Percentiles rank a stretch among this genome's conserved stretches.
Conservation (phyloP, 768 basidiomycete species). For the Lentinula raphanica region DNA sequence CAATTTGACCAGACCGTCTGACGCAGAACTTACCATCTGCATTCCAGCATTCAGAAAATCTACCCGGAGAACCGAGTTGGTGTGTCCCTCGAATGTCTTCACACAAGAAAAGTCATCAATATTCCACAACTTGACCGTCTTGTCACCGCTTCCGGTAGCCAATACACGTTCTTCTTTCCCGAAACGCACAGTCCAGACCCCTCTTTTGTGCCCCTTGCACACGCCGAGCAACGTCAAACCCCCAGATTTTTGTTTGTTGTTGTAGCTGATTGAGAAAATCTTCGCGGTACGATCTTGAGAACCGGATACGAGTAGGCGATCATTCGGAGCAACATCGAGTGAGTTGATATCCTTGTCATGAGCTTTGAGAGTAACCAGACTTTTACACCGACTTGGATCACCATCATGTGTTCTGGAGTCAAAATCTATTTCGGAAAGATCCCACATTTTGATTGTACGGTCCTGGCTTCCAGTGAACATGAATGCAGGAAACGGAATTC, state of each 20-base stretch:
- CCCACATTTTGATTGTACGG: conserved; percentile 98
- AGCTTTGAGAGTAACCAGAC: conserved; percentile 80
- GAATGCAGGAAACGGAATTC: conserved; percentile 44
- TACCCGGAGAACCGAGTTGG: conserved; percentile 91
- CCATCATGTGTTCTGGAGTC: conserved; percentile 18
- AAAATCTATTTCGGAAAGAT: conserved; percentile 55
- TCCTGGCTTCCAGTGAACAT: conserved; percentile 96
- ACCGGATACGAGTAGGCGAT: conserved; percentile 82
- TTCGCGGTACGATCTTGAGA: conserved; percentile 96
- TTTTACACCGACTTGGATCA: conserved; percentile 52
- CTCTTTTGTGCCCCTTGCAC: conserved; percentile 94
- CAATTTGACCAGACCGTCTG: conserved; percentile 92
- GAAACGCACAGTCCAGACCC: conserved; percentile 93
- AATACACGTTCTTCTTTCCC: conserved; percentile 76
- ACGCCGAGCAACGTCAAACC: conserved; percentile 75
- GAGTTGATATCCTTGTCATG: conserved; percentile 99
- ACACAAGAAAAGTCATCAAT: conserved; percentile 90
- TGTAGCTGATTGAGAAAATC: conserved; percentile 72
- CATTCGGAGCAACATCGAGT: conserved; percentile 88
- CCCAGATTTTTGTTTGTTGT: conserved; percentile 41
- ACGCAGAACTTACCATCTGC: conserved; percentile 86
- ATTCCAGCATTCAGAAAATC: conserved; percentile 80
- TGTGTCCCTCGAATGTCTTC: conserved; percentile 97
- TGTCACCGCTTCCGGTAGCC: conserved; percentile 93
- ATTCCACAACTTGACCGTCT: conserved; percentile 91